A percentile compares a stretch with the other conserved stretches of the same genome.
phyloP scores from a whole-genome alignment of 805 yeast genomes.

The Hanseniaspora jakobsenii region DNA sequence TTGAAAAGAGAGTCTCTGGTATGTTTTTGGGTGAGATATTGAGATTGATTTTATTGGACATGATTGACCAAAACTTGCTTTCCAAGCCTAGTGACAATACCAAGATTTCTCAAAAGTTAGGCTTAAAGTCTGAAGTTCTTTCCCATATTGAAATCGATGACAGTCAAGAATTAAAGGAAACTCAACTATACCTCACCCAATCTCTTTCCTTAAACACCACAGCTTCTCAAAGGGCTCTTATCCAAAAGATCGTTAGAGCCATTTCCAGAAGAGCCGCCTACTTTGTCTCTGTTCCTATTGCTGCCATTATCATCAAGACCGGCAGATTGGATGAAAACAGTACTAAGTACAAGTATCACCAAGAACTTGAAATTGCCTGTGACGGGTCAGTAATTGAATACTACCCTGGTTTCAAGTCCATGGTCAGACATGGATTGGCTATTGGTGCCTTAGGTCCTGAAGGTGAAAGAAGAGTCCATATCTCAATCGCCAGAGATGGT shows the following conservation, averaged over 20 bases:
- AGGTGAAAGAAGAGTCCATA: conserved; percentile 58
- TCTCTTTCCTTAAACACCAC: conserved; percentile 59
- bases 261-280: conserved; percentile 83
- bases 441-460: conserved; percentile 60
- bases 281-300: conserved; percentile 77
- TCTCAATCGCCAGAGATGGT: conserved; percentile 85
- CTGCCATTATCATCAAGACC: conserved; percentile 62
- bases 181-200: conserved; percentile 56
- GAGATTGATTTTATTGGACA: conserved; percentile 59
- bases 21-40: conserved; percentile 87
- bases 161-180: conserved; percentile 55
- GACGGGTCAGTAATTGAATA: conserved; percentile 91
- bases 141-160: conserved; percentile 80
- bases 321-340: conserved; percentile 37
- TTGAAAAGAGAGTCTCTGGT: conserved; percentile 85
- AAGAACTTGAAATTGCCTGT: conserved; percentile 82
- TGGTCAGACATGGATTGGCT: conserved; percentile 66
- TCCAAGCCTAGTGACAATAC: conserved; percentile 38
- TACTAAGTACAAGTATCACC: conserved; percentile 36
- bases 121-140: conserved; percentile 68
- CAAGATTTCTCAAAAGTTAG: conserved; percentile 44
- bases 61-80: conserved; percentile 45
- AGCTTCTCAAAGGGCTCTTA: conserved; percentile 55
- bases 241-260: conserved; percentile 63
- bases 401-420: conserved; percentile 79